Percentiles rank a stretch among this genome's conserved stretches.
Evolutionary conservation across 2,329 filamentous ascomycete species (phyloP).

Genomic region (Penicillium corylophilum): DNA sequence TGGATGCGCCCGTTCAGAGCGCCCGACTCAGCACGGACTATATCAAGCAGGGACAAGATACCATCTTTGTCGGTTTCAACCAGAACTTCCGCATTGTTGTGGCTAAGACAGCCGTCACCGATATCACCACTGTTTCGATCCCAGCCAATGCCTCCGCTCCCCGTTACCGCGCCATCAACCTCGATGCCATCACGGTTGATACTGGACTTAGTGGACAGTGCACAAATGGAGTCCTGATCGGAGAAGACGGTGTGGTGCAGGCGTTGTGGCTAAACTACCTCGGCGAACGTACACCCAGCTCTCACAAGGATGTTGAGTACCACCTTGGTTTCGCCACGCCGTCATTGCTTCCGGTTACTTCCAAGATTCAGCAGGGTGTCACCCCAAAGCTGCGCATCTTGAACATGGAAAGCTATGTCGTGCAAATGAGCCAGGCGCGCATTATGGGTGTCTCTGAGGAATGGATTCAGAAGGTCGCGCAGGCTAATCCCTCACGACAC

Average conservation of each 20-base stretch:
- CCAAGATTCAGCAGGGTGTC: constrained; percentile 76
- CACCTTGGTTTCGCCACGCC: constrained; percentile 89
- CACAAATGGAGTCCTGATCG: constrained; percentile 87
- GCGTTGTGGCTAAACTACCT: constrained; percentile 97
- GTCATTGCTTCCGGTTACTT: constrained; percentile 82
- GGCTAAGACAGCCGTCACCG: constrained; percentile 89
- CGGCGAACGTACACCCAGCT: constrained; percentile 76
- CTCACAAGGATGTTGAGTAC: constrained; percentile 90
- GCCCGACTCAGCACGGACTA: constrained; percentile 77
- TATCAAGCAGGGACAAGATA: constrained; percentile 90
- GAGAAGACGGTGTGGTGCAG: constrained; percentile 87
- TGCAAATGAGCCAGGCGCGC: constrained; percentile 94
- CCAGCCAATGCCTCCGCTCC: constrained; percentile 90
- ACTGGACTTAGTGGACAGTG: constrained; percentile 88
- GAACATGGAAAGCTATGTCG: constrained; percentile 89
- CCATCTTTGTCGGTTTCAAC: constrained; percentile 98
- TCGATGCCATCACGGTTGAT: constrained; percentile 96
- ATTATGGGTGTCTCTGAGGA: constrained; percentile 97
- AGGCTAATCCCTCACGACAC: constrained; percentile 86
- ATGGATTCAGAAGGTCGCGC: constrained; percentile 88
- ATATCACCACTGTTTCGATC: constrained; percentile 95
- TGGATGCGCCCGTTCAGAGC: constrained; percentile 89
- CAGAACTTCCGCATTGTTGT: constrained; percentile 91
- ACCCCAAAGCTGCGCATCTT: constrained; percentile 83
- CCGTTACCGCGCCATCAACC: constrained; percentile 89